These are phyloP conservation scores for Paraurostyla sp. DNA, from an alignment of 73 alveolate genomes.

Conservation along the genomic window DNA sequence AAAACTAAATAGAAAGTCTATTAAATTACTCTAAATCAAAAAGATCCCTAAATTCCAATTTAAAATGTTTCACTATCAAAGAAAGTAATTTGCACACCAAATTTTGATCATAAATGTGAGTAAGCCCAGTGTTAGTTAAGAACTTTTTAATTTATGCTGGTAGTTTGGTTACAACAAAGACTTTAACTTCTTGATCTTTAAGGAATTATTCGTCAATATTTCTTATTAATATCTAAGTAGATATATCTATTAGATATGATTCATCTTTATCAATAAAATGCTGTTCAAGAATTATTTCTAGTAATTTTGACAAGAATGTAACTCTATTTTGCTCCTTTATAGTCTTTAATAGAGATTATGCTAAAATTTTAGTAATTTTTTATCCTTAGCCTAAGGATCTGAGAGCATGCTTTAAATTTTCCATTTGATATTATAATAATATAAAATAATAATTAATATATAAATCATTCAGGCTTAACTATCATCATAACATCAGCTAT, in stretches of 20 bases:
- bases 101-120: not conserved
- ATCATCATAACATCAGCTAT: slow-evolving; percentile 20
- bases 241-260: not conserved
- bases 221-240: not conserved
- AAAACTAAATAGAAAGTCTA: no score
- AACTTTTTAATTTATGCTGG: not conserved
- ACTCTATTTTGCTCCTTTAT: not conserved
- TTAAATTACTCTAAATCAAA: not conserved
- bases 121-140: not conserved
- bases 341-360: slow-evolving; percentile 9
- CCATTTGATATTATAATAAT: slow-evolving; percentile 23
- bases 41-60: not conserved
- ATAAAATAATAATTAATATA: no score
- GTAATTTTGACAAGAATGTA: not conserved
- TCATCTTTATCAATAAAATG: not conserved
- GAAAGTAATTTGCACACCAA: not conserved
- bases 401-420: slow-evolving; percentile 16
- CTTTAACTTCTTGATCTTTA: not conserved
- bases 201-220: not conserved
- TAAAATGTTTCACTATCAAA: not conserved
- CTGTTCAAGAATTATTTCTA: not conserved
- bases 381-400: not conserved
- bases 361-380: slow-evolving; percentile 3
- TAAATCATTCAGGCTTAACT: not conserved
- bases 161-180: not conserved